phyloP scores from a whole-genome alignment of 306 rosid genomes.

The Prosopis cineraria region DNA sequence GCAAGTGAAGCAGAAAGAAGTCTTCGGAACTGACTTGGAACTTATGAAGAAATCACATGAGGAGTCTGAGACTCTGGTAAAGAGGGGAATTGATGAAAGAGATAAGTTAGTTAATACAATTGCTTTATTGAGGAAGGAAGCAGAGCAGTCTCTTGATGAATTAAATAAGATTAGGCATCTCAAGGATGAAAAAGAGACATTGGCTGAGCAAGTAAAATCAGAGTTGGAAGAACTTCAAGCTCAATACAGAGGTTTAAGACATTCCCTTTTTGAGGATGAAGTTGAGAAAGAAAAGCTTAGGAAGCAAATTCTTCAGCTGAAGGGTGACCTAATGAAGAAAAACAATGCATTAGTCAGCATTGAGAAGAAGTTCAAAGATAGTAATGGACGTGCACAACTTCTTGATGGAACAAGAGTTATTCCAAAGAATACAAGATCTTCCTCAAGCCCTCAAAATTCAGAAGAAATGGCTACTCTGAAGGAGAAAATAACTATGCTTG shows the following conservation, averaged over 20 bases:
- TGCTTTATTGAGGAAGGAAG: constrained; percentile 63
- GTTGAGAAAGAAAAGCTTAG: constrained; percentile 70
- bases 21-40: constrained; percentile 54
- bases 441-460: constrained; percentile 39
- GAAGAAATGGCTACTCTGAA: constrained; percentile 64
- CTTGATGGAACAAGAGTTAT: constrained; percentile 50
- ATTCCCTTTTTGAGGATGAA: constrained; percentile 62
- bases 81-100: constrained; percentile 53
- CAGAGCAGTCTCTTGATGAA: constrained; percentile 59
- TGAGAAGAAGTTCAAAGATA: constrained; percentile 69
- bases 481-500: constrained; percentile 73
- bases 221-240: constrained; percentile 67
- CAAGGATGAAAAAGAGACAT: constrained; percentile 62
- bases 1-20: constrained; percentile 50
- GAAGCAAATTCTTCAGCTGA: constrained; percentile 60
- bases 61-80: constrained; percentile 53
- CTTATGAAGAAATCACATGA: constrained; percentile 55
- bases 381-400: constrained; percentile 40
- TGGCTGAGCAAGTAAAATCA: constrained; percentile 42
- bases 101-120: constrained; percentile 59
- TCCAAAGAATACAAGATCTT: constrained; percentile 42
- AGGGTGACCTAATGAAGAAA: constrained; percentile 63
- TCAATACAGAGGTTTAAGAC: constrained; percentile 57
- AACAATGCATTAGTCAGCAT: constrained; percentile 52
- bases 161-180: constrained; percentile 49